A percentile compares a stretch with the other conserved stretches of the same genome.
phyloP scores from a whole-genome alignment of 805 yeast genomes.

The Candida loeiensis region DNA sequence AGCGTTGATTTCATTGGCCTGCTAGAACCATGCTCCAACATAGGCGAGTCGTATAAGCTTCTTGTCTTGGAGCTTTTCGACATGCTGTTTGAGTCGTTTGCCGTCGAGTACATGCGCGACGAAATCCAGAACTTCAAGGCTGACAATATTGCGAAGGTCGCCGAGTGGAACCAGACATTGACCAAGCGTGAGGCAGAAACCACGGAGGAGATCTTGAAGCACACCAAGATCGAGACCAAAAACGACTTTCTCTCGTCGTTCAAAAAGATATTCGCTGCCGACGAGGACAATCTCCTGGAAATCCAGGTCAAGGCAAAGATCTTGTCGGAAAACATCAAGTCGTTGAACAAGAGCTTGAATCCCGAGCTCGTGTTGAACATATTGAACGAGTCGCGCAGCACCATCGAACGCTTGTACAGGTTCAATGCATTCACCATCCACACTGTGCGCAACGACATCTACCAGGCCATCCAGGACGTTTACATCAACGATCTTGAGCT shows the following conservation, averaged over 20 bases:
- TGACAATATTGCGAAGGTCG: constrained; percentile 22
- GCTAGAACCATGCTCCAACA: constrained; percentile 29
- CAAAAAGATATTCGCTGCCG: constrained; percentile 23
- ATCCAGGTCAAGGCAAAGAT: constrained; percentile 79
- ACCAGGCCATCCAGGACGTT: constrained; percentile 50
- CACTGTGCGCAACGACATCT: constrained; percentile 29
- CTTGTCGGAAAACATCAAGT: constrained; percentile 68
- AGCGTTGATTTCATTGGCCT: constrained; percentile 22
- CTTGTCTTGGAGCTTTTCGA: constrained; percentile 37
- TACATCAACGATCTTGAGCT: constrained; percentile 63
- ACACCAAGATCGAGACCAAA: constrained; percentile 44
- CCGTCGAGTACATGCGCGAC: constrained; percentile 38
- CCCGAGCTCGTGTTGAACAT: constrained; percentile 74
- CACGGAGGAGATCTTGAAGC: constrained; percentile 45
- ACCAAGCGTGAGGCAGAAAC: constrained; percentile 47
- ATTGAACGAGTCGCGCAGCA: constrained; percentile 62
- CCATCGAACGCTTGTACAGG: constrained; percentile 52
- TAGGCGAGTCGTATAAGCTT: constrained; percentile 33
- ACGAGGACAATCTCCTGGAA: constrained; percentile 47
- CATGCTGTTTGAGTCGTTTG: constrained; percentile 39
- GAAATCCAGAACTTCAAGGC: constrained; percentile 29
- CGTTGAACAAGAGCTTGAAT: constrained; percentile 72
- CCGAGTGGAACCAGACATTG: constrained; percentile 33
- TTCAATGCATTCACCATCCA: constrained; percentile 34
- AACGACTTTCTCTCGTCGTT: constrained; percentile 24